Evolutionary conservation across 1,284 basidiomycete species (phyloP), one percentile per base, ranked within the genome.

Genomic region (Heliocybe sulcata): DNA sequence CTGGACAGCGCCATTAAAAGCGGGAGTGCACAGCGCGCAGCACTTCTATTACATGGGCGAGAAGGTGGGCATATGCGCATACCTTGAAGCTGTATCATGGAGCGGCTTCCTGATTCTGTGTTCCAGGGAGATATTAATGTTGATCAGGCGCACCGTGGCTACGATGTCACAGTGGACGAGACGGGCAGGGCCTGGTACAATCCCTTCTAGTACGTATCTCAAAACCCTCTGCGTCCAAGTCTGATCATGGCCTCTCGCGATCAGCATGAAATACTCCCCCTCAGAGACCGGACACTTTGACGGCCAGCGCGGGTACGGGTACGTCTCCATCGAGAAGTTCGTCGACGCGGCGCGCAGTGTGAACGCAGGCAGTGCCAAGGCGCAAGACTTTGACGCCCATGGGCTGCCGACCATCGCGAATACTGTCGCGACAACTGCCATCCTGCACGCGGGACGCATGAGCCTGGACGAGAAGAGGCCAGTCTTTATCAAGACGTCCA

Each of bases 21-120:
- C 85, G 14, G 88, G 87, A 3, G 74, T 90, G 26, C 94, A 96
- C 69, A 87, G 88, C 10, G 89, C 90, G 54, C 94, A 97, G 68
- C 83, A 91, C 65, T 96, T 92, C 89, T 94, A 94, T 71, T 94
- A 94, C 72, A 92, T 94, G 90, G 92, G 81, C 38, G 86, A 90
- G 72, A 93, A 91, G 79, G 90, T 85, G 2, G 3, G 52, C 22
- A 4, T 33, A 16, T 52, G 10, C 27, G 22, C 26, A 35, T 29
- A 35, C 12, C 11, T 51, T 31, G 8, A 9, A 31, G 25, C 14
- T 35, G 54, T 14, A 16, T 27, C 26, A 47, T 22, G n/a, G 45
- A 35, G 55, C 33, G 29, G 42, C n/a, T 23, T 22, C 23, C 29
- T 12, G 31, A 26, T 45, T 25, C 20, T n/a, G n/a, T 20, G 42